phyloP scores from a whole-genome alignment of 495 filamentous ascomycete genomes.

The Chaetomidium leptoderma region DNA sequence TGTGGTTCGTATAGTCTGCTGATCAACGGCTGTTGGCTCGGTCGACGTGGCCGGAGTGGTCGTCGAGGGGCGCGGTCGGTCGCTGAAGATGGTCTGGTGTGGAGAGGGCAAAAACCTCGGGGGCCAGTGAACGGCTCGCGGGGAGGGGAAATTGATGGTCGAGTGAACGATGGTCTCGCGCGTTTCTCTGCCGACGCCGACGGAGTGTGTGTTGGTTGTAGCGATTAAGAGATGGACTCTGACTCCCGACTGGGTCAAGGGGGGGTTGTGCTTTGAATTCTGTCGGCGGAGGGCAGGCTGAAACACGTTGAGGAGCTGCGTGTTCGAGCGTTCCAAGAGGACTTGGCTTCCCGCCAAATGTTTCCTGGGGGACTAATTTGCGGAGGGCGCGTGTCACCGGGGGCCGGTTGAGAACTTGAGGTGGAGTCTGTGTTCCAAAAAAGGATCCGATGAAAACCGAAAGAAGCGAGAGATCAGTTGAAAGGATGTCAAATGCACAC shows the following conservation, averaged over 20 bases:
- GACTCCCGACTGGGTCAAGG: slow-evolving; percentile 22
- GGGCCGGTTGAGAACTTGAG: too few relatives aligned
- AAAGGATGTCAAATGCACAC: background rate
- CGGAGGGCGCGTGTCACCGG: too few relatives aligned
- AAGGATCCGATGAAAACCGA: background rate
- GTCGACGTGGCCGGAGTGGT: slow-evolving; percentile 9
- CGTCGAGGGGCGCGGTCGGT: slow-evolving; percentile 13
- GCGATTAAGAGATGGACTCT: slow-evolving; percentile 4
- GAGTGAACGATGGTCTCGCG: slow-evolving; percentile 3
- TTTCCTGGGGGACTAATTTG: slow-evolving; percentile 13
- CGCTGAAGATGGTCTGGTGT: slow-evolving; percentile 1
- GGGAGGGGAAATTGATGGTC: background rate
- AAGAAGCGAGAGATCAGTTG: background rate
- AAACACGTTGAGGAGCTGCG: slow-evolving; percentile 45
- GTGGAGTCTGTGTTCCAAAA: background rate
- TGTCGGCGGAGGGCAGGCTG: slow-evolving; percentile 38
- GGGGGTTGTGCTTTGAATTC: slow-evolving; percentile 29
- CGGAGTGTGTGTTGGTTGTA: slow-evolving; percentile 12
- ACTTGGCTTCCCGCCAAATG: slow-evolving; percentile 24
- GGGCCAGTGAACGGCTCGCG: slow-evolving; percentile 18
- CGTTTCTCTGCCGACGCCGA: slow-evolving; percentile 2
- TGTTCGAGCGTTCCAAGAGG: slow-evolving; percentile 33
- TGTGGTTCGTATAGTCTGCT: background rate
- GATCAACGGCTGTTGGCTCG: slow-evolving; percentile 17
- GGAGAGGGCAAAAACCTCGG: slow-evolving; percentile 3